phyloP scores from a whole-genome alignment of 176 grass and related monocot species.

The Bothriochloa decipiens region DNA sequence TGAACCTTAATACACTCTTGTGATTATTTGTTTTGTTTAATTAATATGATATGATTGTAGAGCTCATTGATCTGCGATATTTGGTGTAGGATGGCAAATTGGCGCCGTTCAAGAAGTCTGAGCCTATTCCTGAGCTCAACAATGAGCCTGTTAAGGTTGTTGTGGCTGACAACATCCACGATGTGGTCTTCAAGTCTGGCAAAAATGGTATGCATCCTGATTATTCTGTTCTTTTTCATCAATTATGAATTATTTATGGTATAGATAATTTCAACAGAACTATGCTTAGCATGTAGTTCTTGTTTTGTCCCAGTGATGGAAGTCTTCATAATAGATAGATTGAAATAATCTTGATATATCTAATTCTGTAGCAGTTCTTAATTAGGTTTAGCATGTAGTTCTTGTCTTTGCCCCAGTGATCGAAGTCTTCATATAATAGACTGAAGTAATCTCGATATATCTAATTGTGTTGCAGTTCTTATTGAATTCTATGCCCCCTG shows the following conservation, averaged over 20 bases:
- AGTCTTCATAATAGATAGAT: neutral
- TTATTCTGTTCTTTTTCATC: neutral
- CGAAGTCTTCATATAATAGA: no score
- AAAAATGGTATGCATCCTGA: constrained; percentile 66
- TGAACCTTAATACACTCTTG: neutral
- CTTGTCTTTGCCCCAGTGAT: neutral
- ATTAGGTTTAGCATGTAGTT: neutral
- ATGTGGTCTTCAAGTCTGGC: constrained; percentile 83
- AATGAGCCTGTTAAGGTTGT: constrained; percentile 86
- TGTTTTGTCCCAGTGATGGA: neutral
- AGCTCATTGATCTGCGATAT: neutral
- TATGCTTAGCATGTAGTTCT: neutral
- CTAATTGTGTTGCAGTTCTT: constrained; percentile 54
- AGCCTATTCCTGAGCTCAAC: constrained; percentile 81
- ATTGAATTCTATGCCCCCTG: constrained; percentile 98
- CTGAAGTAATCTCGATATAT: neutral
- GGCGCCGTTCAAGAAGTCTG: constrained; percentile 76
- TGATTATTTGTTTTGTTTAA: constrained; percentile 2
- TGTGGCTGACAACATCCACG: constrained; percentile 73
- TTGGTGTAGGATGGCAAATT: constrained; percentile 73
- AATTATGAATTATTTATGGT: neutral
- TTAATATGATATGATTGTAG: neutral
- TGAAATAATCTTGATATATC: neutral
- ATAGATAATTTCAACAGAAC: neutral
- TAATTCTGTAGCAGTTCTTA: no score